Conservation (phyloP, 202 grass and related monocot species). For the Panicum hallii region DNA sequence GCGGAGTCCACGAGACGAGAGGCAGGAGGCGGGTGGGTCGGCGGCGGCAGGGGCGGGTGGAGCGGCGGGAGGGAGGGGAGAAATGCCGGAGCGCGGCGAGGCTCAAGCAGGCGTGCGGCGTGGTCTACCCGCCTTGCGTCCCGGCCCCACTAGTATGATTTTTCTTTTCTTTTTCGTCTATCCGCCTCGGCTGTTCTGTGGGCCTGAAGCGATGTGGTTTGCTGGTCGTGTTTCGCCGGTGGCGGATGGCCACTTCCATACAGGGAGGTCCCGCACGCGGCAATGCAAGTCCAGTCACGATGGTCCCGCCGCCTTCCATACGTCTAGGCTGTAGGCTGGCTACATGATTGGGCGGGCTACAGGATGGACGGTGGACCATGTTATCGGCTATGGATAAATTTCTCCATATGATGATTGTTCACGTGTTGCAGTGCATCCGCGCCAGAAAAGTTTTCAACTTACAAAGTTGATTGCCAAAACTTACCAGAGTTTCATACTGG, state of each 20-base stretch:
- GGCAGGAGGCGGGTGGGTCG: neutral
- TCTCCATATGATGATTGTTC: neutral
- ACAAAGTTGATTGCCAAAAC: neutral
- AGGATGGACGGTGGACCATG: neutral
- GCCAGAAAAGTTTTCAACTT: no score
- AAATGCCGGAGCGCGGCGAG: constrained; percentile 36
- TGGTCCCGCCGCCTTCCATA: neutral
- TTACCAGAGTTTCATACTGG: neutral
- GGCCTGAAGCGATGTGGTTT: constrained; percentile 11
- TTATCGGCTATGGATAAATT: neutral
- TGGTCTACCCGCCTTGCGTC: constrained; percentile 26
- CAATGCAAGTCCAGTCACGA: neutral
- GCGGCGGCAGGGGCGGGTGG: neutral
- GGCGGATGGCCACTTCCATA: constrained; percentile 13
- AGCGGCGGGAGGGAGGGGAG: no score
- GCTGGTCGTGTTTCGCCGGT: neutral
- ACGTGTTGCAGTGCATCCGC: neutral
- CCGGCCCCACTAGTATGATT: neutral
- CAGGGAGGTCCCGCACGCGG: neutral
- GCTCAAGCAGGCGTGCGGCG: constrained; percentile 35
- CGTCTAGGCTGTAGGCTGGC: neutral
- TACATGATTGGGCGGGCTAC: neutral
- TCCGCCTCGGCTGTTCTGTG: constrained; percentile 48
- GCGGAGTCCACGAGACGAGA: neutral
- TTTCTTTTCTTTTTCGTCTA: neutral